phyloP scores from a whole-genome alignment of 305 asterid genomes.

The Ajuga reptans region DNA sequence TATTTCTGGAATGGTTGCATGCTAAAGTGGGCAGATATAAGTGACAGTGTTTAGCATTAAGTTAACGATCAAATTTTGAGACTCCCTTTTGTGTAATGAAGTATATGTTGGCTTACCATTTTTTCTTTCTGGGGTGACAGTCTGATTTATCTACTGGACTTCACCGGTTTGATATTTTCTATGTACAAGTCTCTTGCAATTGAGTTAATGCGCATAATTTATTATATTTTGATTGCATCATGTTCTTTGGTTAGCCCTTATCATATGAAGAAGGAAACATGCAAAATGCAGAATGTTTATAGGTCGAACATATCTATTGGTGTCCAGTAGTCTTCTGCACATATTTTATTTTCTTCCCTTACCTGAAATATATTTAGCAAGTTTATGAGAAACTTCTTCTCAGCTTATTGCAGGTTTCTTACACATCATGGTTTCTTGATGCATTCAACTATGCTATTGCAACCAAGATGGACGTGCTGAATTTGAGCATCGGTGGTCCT shows the following conservation, averaged over 20 bases:
- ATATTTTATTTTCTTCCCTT: conserved; percentile 12
- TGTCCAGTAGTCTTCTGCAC: conserved; percentile 9
- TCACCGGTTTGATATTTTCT: conserved; percentile 6
- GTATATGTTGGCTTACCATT: not conserved
- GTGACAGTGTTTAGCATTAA: not conserved
- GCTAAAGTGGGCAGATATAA: conserved; percentile 1
- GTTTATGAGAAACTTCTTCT: conserved; percentile 75
- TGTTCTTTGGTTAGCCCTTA: not conserved
- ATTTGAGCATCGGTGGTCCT: conserved; percentile 98
- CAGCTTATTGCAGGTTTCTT: conserved; percentile 99
- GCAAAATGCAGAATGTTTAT: not conserved
- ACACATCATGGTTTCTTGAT: conserved; percentile 98
- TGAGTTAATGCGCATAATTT: not conserved
- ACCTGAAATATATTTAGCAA: conserved; percentile 32
- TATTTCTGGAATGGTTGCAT: not conserved
- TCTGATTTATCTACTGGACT: not conserved
- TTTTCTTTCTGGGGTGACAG: not conserved
- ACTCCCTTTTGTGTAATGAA: not conserved
- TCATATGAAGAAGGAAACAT: conserved; percentile 1
- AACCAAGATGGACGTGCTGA: conserved; percentile 89
- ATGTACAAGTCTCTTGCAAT: not conserved
- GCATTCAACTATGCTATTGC: conserved; percentile 98
- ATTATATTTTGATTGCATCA: not conserved
- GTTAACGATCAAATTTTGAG: not conserved
- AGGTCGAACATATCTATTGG: not conserved